These are phyloP conservation scores for Malassezia vespertilionis DNA, from an alignment of 1,284 basidiomycete species.

Conservation along the genomic window DNA sequence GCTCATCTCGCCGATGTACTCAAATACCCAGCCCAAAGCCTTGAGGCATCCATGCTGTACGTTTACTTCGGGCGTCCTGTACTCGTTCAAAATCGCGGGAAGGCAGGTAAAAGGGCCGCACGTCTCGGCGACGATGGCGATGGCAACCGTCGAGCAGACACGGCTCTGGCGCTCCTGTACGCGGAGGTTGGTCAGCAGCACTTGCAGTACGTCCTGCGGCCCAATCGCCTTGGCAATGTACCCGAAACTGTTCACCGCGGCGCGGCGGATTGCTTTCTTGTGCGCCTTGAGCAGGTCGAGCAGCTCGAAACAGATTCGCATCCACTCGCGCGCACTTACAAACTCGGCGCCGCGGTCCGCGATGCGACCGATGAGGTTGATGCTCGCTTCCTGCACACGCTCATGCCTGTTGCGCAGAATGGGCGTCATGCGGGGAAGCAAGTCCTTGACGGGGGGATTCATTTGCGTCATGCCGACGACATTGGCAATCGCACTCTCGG, in stretches of 20 bases:
- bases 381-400: conserved; percentile 98
- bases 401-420: conserved; percentile 97
- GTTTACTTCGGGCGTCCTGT: conserved; percentile 86
- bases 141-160: conserved; percentile 96
- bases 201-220: conserved; percentile 93
- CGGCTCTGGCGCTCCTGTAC: conserved; percentile 98
- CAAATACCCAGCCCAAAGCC: conserved; percentile 94
- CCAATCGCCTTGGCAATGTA: conserved; percentile 99
- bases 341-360: conserved; percentile 98
- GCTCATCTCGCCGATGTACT: conserved; percentile 99
- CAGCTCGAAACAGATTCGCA: conserved; percentile 98
- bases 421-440: conserved; percentile 95
- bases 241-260: conserved; percentile 97
- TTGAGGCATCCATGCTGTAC: conserved; percentile 99
- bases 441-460: conserved; percentile 98
- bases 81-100: conserved; percentile 96
- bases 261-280: conserved; percentile 96
- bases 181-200: conserved; percentile 87
- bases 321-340: conserved; percentile 97
- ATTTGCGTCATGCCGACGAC: conserved; percentile 99
- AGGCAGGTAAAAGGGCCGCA: conserved; percentile 98
- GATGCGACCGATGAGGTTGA: conserved; percentile 98
- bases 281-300: conserved; percentile 95
- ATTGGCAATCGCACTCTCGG: conserved; percentile 95
- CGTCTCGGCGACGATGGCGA: conserved; percentile 70